Conservation (phyloP, 164 flowering plant genomes). For the Liriodendron chinense region DNA sequence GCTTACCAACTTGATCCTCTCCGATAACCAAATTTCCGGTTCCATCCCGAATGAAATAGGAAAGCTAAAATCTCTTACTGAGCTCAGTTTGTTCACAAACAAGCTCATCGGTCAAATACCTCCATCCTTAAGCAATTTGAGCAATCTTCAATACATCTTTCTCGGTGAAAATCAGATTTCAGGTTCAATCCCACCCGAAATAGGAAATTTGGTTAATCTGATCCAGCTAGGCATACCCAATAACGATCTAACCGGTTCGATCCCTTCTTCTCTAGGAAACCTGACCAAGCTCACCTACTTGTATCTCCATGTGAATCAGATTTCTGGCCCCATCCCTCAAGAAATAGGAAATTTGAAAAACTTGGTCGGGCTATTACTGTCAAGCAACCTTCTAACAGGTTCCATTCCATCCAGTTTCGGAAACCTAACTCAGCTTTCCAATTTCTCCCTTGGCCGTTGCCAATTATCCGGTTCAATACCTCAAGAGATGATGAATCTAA, state of each 20-base stretch:
- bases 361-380: neutral
- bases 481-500: neutral
- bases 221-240: neutral
- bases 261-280: neutral
- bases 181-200: conserved; percentile 20
- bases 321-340: neutral
- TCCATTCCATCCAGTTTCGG: neutral
- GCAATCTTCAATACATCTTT: conserved; percentile 4
- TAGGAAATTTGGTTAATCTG: conserved; percentile 14
- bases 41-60: conserved; percentile 28
- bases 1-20: conserved; percentile 20
- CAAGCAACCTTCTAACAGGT: neutral
- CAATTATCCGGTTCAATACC: neutral
- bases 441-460: neutral
- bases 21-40: conserved; percentile 17
- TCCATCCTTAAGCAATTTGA: conserved; percentile 16
- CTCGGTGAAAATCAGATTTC: conserved; percentile 12
- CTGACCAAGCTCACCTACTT: neutral
- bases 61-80: conserved; percentile 7
- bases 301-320: neutral
- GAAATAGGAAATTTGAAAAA: neutral
- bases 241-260: neutral
- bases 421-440: neutral
- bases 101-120: neutral
- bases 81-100: neutral